Base-by-base conservation (phyloP, 2,329 filamentous ascomycete species). In the Cladophialophora exuberans region DNA sequence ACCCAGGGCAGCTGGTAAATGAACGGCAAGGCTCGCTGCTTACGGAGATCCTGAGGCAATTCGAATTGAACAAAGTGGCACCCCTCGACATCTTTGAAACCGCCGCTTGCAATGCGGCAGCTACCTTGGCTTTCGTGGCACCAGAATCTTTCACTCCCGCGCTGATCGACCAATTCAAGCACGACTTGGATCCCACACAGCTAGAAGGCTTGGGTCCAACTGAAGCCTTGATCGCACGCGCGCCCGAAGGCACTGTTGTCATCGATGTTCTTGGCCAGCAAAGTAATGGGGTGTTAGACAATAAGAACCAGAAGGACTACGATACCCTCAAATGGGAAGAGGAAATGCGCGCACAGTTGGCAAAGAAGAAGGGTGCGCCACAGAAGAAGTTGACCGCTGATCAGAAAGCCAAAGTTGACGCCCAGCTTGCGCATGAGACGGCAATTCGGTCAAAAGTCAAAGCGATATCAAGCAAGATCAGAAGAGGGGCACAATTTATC, bases 301-400 rank as follows among this genome's bases (percentile, higher is more conserved):
- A 91, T 73, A 97, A 96, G 74, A 96, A 90, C 66, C 87, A 84
- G 44, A 97, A 96, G 70, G 94, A 97, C 69, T 96, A 97, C 65
- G 90, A 99, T 65, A 95, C 90, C 1, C 73, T 97, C 35, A 97
- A 96, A 72, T 99, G 95, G 94, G 94, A 99, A 72, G 88, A 93
- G 69, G 94, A 99, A 61, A 79, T 99, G 6, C 82, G 92, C 54
- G 81, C 84, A 33, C 90, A 97, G 65, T 74, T 99, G 35, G 91
- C 92, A n/a, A 82, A 89, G 68, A 99, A 97, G 77, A 96, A 93
- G 71, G 93, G 93, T 1, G 71, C 75, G 41, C 84, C 89, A 57
- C 85, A 90, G 65, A 93, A 91, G 76, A 99, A 97, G 73, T 83
- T 97, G 7, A 94, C 90, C 0, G 75, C 89, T 0, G 94, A 97